A percentile compares a stretch with the other conserved stretches of the same genome.
Evolutionary conservation across 148 eudicot genomes (phyloP).

Genomic region (Cornus suecica): DNA sequence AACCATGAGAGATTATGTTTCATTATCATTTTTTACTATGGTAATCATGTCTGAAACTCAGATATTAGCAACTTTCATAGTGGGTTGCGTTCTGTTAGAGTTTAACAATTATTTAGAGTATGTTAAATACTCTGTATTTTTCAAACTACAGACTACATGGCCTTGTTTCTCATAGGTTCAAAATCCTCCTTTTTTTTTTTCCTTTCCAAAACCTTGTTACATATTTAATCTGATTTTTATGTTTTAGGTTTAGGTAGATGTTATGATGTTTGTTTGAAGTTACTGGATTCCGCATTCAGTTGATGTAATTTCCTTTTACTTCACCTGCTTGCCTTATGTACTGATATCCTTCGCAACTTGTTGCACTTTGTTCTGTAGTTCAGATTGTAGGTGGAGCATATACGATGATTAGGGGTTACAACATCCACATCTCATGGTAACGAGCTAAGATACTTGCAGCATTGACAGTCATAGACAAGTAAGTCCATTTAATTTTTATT

Average conservation of each 20-base stretch:
- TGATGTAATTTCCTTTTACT: neutral
- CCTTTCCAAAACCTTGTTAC: neutral
- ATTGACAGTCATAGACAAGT: neutral
- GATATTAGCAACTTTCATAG: neutral
- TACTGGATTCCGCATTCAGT: neutral
- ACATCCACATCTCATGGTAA: neutral
- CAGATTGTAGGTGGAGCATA: neutral
- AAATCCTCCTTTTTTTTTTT: neutral
- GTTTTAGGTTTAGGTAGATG: neutral
- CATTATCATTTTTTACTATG: neutral
- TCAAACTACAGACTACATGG: neutral
- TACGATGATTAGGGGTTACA: neutral
- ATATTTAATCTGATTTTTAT: neutral
- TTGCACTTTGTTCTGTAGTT: neutral
- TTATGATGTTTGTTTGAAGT: neutral
- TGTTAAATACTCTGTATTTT: neutral
- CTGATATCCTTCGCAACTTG: slow-evolving; percentile 5
- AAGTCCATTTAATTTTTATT: neutral
- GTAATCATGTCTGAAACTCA: neutral
- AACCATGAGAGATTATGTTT: neutral
- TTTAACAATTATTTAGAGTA: neutral
- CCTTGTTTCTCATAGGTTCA: neutral
- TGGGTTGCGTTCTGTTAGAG: neutral
- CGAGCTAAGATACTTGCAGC: neutral
- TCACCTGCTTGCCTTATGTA: neutral